Conservation (phyloP, 2,329 filamentous ascomycete species). For the Colletotrichum navitas region DNA sequence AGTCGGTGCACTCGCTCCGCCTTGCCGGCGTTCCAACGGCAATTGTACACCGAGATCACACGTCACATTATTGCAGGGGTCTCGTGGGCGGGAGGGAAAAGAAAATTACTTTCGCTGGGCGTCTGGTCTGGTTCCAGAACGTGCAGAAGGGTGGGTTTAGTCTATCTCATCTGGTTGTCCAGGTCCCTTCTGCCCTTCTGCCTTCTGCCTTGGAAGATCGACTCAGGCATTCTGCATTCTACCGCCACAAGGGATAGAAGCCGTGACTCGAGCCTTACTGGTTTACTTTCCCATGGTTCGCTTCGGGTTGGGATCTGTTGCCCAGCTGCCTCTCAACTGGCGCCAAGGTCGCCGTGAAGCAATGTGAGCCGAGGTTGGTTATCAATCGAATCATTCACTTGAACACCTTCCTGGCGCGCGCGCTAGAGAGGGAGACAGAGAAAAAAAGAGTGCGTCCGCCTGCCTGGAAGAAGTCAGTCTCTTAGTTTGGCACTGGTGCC, state of each 20-base stretch:
- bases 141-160: slow-evolving; percentile 33
- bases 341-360: slow-evolving; percentile 11
- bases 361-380: slow-evolving; percentile 17
- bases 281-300: slow-evolving; percentile 1
- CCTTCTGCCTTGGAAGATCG: slow-evolving; percentile 35
- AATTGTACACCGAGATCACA: slow-evolving; percentile 7
- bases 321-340: not conserved
- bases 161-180: slow-evolving; percentile 27
- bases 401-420: not conserved
- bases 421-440: no score
- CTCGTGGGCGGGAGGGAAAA: slow-evolving; percentile 17
- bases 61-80: slow-evolving; percentile 39
- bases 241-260: slow-evolving; percentile 17
- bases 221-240: slow-evolving; percentile 28
- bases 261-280: slow-evolving; percentile 27
- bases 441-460: slow-evolving; percentile 7
- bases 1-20: not conserved
- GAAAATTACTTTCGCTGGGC: slow-evolving; percentile 31
- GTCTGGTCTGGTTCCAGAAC: slow-evolving; percentile 41
- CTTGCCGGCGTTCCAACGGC: not conserved
- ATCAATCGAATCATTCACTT: slow-evolving; percentile 26
- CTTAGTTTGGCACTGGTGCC: slow-evolving; percentile 3
- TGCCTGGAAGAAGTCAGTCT: slow-evolving; percentile 27
- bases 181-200: slow-evolving; percentile 30
- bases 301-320: not conserved